Base-by-base conservation (phyloP, 257 asterid genomes). In the Rhazya stricta region DNA sequence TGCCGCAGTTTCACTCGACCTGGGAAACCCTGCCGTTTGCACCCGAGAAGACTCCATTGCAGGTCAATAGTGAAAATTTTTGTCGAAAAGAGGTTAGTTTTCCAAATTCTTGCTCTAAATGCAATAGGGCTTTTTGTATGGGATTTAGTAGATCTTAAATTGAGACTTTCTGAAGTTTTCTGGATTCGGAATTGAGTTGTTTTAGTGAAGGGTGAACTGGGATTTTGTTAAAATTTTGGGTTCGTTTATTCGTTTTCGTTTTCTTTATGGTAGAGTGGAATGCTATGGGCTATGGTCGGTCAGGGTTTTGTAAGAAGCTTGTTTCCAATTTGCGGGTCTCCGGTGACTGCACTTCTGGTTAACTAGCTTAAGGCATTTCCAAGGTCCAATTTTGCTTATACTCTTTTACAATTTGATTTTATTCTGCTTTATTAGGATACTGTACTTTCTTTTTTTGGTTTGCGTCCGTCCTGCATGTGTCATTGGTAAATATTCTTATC, bases 251-350 rank as follows among this genome's bases (percentile, higher is more conserved):
- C 16, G 23, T 25, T 77, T 37, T 11, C 62, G 30, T 39, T 79
- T 69, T 73, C 79, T 71, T 76, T 74, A 84, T 86, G 90, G 72
- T 75, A 81, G 91, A 92, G 92, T 87, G 89, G 79, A 85, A 86
- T 88, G 83, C 88, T 84, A 83, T 86, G 90, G 92, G 91, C 73
- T 88, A 75, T 89, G 84, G 80, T 81, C 69, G 80, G 84, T 73
- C 88, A 74, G 87, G 85, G 90, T 81, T 84, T 82, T 80, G 86
- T 85, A 78, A 77, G 66, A 79, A 74, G 25, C 36, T 67, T 12
- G 39, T 54, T 48, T 54, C 27, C 34, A n/a, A 72, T 19, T 84
- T 68, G 51, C 63, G 51, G 82, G 80, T 45, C 43, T 80, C 41
- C 37, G 79, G 69, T 37, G 81, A 61, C 74, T 72, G 75, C 54